Evolutionary conservation across 1,284 basidiomycete species (phyloP).

Genomic region (Dichomitus squalens): DNA sequence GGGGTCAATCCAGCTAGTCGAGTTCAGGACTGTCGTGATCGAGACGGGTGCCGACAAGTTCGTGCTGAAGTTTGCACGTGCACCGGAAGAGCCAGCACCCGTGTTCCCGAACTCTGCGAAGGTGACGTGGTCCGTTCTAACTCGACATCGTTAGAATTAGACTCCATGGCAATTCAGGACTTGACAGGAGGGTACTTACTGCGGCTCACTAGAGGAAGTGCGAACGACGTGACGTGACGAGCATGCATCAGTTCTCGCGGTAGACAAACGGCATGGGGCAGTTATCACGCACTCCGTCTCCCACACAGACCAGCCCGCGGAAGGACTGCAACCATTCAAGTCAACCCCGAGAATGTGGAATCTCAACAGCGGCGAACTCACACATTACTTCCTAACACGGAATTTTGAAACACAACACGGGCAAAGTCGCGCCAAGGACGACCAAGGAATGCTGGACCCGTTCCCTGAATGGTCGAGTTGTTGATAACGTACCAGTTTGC

Average conservation of each 20-base stretch:
- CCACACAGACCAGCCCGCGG: constrained; percentile 30
- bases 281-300: constrained; percentile 18
- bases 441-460: constrained; percentile 47
- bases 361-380: constrained; percentile 10
- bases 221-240: neutral
- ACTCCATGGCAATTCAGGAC: neutral
- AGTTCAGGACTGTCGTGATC: constrained; percentile 27
- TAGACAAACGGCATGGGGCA: neutral
- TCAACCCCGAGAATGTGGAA: constrained; percentile 2
- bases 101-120: constrained; percentile 31
- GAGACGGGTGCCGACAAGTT: constrained; percentile 26
- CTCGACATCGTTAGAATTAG: neutral
- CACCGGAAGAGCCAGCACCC: constrained; percentile 24
- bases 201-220: constrained; percentile 6
- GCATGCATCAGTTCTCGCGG: neutral
- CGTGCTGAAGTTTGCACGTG: constrained; percentile 29
- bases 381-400: constrained; percentile 27
- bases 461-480: constrained; percentile 49
- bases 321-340: constrained; percentile 15
- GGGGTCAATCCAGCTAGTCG: constrained; percentile 29
- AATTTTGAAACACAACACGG: constrained; percentile 31
- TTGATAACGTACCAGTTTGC: constrained; percentile 47
- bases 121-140: constrained; percentile 30
- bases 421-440: constrained; percentile 48
- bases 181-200: constrained; percentile 6